phyloP scores from a whole-genome alignment of 768 basidiomycete species.

The Pleurotus platypus region DNA sequence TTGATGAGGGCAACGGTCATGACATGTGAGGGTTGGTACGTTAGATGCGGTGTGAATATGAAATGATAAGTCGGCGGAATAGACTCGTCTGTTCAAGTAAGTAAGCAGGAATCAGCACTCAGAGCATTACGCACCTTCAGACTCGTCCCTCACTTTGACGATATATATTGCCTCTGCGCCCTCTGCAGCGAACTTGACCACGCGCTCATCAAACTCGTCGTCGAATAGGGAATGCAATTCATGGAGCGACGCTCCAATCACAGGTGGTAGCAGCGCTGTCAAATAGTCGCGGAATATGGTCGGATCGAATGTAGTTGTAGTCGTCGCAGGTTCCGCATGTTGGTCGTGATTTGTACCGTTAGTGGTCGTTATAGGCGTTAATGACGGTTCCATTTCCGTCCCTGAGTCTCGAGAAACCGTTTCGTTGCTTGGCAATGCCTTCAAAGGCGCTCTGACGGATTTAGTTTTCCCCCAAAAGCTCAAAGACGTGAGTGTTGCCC shows the following conservation, averaged over 20 bases:
- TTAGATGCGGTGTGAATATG: conserved; percentile 65
- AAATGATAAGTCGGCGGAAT: conserved; percentile 60
- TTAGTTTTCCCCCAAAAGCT: conserved; percentile 20
- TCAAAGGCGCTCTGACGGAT: conserved; percentile 15
- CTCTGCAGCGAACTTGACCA: conserved; percentile 72
- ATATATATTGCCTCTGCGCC: conserved; percentile 78
- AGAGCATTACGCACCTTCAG: conserved; percentile 54
- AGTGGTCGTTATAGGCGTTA: conserved; percentile 22
- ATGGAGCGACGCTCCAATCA: conserved; percentile 65
- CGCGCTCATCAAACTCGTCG: conserved; percentile 70
- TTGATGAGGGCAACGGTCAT: conserved; percentile 96
- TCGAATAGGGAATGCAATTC: conserved; percentile 73
- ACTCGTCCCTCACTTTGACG: conserved; percentile 72
- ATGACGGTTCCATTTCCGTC: conserved; percentile 19
- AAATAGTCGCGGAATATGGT: conserved; percentile 71
- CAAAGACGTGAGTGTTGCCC: conserved; percentile 15
- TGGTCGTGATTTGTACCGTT: conserved; percentile 24
- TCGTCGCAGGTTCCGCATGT: conserved; percentile 17
- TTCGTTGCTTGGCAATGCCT: conserved; percentile 9
- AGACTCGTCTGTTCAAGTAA: conserved; percentile 47
- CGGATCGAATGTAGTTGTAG: conserved; percentile 52
- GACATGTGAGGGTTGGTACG: conserved; percentile 75
- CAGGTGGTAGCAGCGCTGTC: conserved; percentile 68
- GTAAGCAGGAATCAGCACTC: conserved; percentile 9
- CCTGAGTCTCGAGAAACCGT: not conserved